These are phyloP conservation scores for Angomonas ambiguus DNA, from an alignment of 208 protist genomes.

Conservation along the genomic window DNA sequence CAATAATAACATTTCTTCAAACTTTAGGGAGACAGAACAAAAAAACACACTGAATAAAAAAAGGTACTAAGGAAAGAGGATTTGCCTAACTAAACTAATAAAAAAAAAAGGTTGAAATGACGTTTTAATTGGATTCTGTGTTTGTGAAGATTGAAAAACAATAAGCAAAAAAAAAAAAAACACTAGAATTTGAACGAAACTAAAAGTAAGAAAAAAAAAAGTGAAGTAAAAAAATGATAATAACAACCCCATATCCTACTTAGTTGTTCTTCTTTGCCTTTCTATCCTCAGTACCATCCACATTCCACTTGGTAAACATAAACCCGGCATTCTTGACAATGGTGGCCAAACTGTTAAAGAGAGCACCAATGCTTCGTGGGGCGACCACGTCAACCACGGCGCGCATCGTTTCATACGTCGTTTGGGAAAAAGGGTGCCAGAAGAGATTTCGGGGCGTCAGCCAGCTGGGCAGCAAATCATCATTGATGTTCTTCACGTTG, in stretches of 20 bases:
- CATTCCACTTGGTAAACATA: conserved; percentile 61
- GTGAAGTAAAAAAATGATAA: background rate
- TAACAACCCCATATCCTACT: background rate
- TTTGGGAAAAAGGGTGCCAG: conserved; percentile 65
- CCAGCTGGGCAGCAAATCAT: conserved; percentile 30
- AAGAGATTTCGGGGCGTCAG: conserved; percentile 56
- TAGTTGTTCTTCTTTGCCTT: background rate
- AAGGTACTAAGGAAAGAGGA: too few species aligned
- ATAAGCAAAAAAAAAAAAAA: conserved; percentile 4
- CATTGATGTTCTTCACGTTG: conserved; percentile 82
- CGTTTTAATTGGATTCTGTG: too few species aligned
- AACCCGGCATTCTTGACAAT: conserved; percentile 26
- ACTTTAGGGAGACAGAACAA: conserved; percentile 4
- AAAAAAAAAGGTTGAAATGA: too few species aligned
- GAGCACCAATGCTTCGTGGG: conserved; percentile 24
- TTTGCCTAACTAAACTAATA: too few species aligned
- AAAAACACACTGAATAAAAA: background rate
- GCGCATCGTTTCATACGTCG: conserved; percentile 33
- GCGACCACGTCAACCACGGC: conserved; percentile 29
- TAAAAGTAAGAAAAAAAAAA: conserved; percentile 12
- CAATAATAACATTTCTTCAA: background rate
- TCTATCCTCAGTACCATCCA: conserved; percentile 18
- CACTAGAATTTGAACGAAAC: background rate
- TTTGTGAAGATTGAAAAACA: background rate
- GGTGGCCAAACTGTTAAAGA: conserved; percentile 19